Conservation (phyloP, 2,329 filamentous ascomycete genomes). For the Beauveria rudraprayagi region DNA sequence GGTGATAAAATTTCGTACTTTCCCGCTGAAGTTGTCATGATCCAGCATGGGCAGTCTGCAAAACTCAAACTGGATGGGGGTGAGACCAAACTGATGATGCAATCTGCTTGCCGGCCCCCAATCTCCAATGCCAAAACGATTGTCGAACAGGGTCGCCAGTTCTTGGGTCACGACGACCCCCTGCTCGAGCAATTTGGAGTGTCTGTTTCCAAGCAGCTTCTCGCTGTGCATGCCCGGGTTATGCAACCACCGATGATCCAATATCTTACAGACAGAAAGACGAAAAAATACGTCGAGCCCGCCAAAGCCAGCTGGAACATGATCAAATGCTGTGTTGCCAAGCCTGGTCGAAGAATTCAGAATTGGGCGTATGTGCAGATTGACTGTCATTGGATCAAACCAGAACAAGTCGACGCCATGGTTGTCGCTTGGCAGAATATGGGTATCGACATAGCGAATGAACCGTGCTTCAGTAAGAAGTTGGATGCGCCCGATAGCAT, state of each 20-base stretch:
- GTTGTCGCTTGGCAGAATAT: constrained; percentile 14
- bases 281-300: constrained; percentile 23
- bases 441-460: constrained; percentile 31
- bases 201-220: constrained; percentile 48
- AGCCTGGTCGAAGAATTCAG: constrained; percentile 35
- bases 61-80: constrained; percentile 48
- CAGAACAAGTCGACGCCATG: constrained; percentile 24
- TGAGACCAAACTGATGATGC: constrained; percentile 63
- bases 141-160: constrained; percentile 43
- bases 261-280: constrained; percentile 35
- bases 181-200: constrained; percentile 53
- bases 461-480: constrained; percentile 12
- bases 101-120: constrained; percentile 61
- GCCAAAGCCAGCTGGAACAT: constrained; percentile 65
- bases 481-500: constrained; percentile 8
- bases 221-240: constrained; percentile 67
- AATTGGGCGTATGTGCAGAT: constrained; percentile 45
- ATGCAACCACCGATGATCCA: constrained; percentile 51
- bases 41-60: constrained; percentile 57
- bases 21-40: constrained; percentile 56
- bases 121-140: constrained; percentile 61
- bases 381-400: constrained; percentile 17
- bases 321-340: constrained; percentile 45
- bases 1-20: constrained; percentile 51
- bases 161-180: constrained; percentile 49